Base-by-base conservation (phyloP, 2,329 filamentous ascomycete species). In the Acephala macrosclerotiorum region DNA sequence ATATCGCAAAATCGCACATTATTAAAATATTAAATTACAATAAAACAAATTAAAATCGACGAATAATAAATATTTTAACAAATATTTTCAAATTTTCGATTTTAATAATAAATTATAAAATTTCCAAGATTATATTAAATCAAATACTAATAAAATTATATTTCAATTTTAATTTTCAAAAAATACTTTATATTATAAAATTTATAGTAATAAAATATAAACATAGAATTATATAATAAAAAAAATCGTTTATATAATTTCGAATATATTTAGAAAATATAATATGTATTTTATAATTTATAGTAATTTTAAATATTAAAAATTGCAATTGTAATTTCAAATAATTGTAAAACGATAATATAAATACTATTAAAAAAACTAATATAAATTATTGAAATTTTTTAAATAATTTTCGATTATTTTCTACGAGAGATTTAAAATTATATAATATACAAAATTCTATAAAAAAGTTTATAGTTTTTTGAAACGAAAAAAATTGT, bases 121-220 rank as follows among this genome's bases (percentile, higher is more conserved):
- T 51, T 51, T 66, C 42, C 29, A 58, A 57, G 33, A 64, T 61
- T 53, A 49, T 42, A 51, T 57, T 49, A 60, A 66, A 66, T 53
- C 59, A 66, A 49, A 59, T 40, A 58, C 63, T 66, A 35, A 66
- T 59, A 16, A 62, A 26, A 56, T 66, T 66, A 33, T 53, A 66
- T 53, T 40, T 25, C 22, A 66, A 25, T 55, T 59, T 53, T 61
- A 59, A n/a, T n/a, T n/a, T n/a, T n/a, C n/a, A n/a, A n/a, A n/a
- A n/a, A n/a, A n/a, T n/a, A n/a, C n/a, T n/a, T 51, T 53, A 66
- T 58, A 66, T 51, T 58, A 26, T 42, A 58, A 53, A 62, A 29
- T 55, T 53, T 47, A 66, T 16, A 59, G 53, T 59, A 5, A 25
- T 26, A 51, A 53, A 45, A 55, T 58, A 35, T 66, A 66, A 53